Percentiles rank a stretch among this genome's conserved stretches.
Evolutionary conservation across 305 asterid genomes (phyloP).

Genomic region (Petunia hybrid): DNA sequence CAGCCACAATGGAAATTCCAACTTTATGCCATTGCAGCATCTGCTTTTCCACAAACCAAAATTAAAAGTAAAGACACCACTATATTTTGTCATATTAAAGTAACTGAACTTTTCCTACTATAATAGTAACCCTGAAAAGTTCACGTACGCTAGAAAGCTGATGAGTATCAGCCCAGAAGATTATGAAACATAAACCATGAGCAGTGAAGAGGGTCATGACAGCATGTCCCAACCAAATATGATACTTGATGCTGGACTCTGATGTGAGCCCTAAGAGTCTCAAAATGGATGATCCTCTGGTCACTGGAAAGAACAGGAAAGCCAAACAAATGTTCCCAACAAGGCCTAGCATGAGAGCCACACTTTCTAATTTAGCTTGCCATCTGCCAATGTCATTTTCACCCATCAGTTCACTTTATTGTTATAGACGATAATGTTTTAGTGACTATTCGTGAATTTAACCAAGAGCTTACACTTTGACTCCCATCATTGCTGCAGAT

Average conservation of each 20-base stretch:
- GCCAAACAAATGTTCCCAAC: slow-evolving; percentile 56
- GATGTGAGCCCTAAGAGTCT: slow-evolving; percentile 54
- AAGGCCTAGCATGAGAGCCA: slow-evolving; percentile 55
- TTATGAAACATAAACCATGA: slow-evolving; percentile 52
- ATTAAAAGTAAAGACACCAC: background rate
- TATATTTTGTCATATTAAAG: too few species aligned
- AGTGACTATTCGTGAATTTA: too few species aligned
- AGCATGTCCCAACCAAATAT: slow-evolving; percentile 62
- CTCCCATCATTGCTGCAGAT: slow-evolving; percentile 52
- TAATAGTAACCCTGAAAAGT: background rate
- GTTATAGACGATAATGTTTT: background rate
- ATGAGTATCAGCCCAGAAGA: slow-evolving; percentile 50
- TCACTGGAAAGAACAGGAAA: slow-evolving; percentile 61
- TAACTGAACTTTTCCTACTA: background rate
- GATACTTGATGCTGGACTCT: slow-evolving; percentile 58
- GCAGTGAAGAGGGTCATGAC: slow-evolving; percentile 48
- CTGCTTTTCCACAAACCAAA: slow-evolving; percentile 30
- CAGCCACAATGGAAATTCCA: slow-evolving; percentile 38
- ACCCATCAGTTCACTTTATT: background rate
- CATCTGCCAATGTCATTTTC: slow-evolving; percentile 44
- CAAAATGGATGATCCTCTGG: slow-evolving; percentile 60
- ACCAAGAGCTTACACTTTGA: background rate
- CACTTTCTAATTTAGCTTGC: slow-evolving; percentile 57
- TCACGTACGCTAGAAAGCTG: slow-evolving; percentile 50
- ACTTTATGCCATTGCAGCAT: slow-evolving; percentile 45